Conservation (phyloP, 208 protist genomes). For the Leishmania lainsoni region DNA sequence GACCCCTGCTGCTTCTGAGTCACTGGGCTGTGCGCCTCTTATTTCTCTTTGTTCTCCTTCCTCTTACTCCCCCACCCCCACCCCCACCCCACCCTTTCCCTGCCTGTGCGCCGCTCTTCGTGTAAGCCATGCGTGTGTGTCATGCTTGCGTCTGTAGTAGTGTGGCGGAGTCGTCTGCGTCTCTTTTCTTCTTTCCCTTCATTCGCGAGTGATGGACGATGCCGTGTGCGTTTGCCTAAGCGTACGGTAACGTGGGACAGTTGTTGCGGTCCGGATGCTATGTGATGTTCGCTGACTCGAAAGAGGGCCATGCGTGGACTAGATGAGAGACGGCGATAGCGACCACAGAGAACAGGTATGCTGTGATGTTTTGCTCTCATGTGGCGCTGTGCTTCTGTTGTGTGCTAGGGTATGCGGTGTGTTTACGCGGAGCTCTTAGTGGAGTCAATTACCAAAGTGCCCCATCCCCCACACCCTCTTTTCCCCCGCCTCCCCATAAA, state of each 20-base stretch:
- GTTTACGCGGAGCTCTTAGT: not conserved
- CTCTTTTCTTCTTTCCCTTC: not conserved
- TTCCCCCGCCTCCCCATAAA: not conserved
- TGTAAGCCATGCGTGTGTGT: not conserved
- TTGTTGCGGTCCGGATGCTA: not conserved
- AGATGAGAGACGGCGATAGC: not conserved
- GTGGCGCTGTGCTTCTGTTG: not conserved
- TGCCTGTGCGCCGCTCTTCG: not conserved
- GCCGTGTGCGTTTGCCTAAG: not conserved
- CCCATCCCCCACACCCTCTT: not conserved
- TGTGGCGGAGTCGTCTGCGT: not conserved
- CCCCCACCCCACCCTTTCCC: not conserved
- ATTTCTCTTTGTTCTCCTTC: not conserved
- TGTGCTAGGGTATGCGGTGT: not conserved
- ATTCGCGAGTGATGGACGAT: not conserved
- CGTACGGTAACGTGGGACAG: not conserved
- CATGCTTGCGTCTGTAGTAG: not conserved
- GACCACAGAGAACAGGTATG: not conserved
- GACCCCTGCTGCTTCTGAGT: not conserved
- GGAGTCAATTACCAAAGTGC: not conserved
- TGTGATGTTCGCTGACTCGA: not conserved
- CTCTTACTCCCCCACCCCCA: too few relatives aligned
- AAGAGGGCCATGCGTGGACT: not conserved
- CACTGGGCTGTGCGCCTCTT: not conserved
- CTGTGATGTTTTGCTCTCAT: not conserved